A percentile compares a stretch with the other conserved stretches of the same genome.
Evolutionary conservation across 164 flowering plant genomes (phyloP).

Genomic region (Euptelea pleiosperma): DNA sequence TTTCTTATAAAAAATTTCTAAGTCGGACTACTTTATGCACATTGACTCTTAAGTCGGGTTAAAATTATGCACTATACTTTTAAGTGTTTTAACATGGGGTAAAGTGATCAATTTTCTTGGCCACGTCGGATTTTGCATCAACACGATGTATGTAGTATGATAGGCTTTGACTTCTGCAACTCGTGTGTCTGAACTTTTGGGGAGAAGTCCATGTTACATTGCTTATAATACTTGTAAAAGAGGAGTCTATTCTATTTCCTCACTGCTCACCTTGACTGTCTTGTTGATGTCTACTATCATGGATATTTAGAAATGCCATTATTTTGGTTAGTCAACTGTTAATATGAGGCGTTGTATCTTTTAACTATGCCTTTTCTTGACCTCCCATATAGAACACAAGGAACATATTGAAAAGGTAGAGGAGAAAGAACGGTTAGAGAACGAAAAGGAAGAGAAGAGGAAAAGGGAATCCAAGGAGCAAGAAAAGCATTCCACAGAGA

Average conservation of each 20-base stretch:
- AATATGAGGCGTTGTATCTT: background rate
- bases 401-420: conserved; percentile 92
- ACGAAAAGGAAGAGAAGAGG: conserved; percentile 74
- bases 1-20: background rate
- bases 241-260: background rate
- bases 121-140: background rate
- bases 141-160: background rate
- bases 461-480: conserved; percentile 26
- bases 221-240: background rate
- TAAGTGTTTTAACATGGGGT: background rate
- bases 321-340: background rate
- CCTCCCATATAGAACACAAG: conserved; percentile 57
- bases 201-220: too few relatives aligned
- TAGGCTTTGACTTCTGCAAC: background rate
- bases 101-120: background rate
- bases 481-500: conserved; percentile 31
- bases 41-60: background rate
- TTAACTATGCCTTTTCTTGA: conserved; percentile 2
- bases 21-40: background rate
- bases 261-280: background rate
- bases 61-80: too few relatives aligned
- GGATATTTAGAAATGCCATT: background rate
- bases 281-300: background rate
- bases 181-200: too few relatives aligned
- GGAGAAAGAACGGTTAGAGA: conserved; percentile 79